phyloP scores from a whole-genome alignment of 305 asterid genomes.

The Fraxinus latifolia region DNA sequence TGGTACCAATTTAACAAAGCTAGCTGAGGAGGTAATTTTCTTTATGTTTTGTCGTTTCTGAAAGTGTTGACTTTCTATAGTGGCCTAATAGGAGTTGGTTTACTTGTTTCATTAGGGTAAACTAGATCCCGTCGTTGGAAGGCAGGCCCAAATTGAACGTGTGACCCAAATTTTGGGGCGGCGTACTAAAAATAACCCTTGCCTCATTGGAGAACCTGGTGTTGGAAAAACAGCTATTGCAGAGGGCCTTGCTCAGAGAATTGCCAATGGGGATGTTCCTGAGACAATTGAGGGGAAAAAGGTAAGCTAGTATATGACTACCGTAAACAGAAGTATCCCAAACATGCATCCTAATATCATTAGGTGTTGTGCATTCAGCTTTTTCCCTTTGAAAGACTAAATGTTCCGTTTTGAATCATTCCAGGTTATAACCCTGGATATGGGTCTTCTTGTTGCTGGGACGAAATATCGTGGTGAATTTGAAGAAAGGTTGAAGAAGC shows the following conservation, averaged over 20 bases:
- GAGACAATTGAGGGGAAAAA: conserved; percentile 91
- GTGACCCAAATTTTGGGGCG: conserved; percentile 92
- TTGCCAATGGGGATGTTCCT: conserved; percentile 91
- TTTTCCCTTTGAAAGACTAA: neutral
- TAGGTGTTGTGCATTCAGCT: neutral
- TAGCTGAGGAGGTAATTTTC: conserved; percentile 86
- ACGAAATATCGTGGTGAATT: conserved; percentile 7
- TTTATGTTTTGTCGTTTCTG: conserved; percentile 11
- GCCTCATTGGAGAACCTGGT: conserved; percentile 99
- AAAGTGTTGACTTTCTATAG: conserved; percentile 12
- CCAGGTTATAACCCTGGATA: conserved; percentile 3
- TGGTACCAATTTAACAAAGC: conserved; percentile 92
- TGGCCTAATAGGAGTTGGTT: conserved; percentile 9
- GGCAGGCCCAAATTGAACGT: conserved; percentile 83
- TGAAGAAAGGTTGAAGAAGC: conserved; percentile 19
- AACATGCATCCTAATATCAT: neutral
- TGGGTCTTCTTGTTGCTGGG: conserved; percentile 1
- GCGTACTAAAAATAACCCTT: conserved; percentile 95
- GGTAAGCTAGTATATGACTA: conserved; percentile 35
- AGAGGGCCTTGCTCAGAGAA: conserved; percentile 95
- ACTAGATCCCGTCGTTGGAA: conserved; percentile 94
- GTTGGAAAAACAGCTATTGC: conserved; percentile 99
- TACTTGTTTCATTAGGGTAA: conserved; percentile 59
- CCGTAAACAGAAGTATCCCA: neutral
- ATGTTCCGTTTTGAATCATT: no score